These are phyloP conservation scores for Calonectria crousiana DNA, from an alignment of 2,329 filamentous ascomycete genomes.

Conservation along the genomic window DNA sequence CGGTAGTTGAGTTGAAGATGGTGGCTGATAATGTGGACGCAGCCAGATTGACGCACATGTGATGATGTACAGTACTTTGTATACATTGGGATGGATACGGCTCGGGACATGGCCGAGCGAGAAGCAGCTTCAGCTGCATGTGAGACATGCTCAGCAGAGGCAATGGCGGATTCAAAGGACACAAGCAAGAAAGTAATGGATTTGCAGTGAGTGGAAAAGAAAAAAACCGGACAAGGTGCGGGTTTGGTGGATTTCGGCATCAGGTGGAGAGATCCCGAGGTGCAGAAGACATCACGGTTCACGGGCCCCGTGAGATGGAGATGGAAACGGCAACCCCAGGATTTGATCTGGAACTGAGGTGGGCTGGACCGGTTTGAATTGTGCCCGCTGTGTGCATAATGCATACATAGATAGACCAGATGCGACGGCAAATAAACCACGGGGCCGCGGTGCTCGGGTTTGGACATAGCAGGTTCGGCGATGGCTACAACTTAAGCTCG, in stretches of 20 bases:
- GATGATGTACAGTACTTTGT: background rate
- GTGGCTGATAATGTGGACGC: slow-evolving; percentile 6
- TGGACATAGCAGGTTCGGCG: background rate
- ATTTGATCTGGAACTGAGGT: background rate
- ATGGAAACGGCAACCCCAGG: slow-evolving; percentile 6
- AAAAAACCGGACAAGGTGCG: background rate
- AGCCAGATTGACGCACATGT: slow-evolving; percentile 15
- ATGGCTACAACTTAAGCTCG: background rate
- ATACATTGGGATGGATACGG: background rate
- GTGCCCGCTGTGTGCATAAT: background rate
- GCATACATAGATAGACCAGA: background rate
- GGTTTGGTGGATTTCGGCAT: slow-evolving; percentile 1
- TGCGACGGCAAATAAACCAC: background rate
- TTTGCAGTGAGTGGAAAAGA: background rate
- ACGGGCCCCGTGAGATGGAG: background rate
- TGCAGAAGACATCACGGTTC: slow-evolving; percentile 10
- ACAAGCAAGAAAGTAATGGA: background rate
- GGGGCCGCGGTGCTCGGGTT: background rate
- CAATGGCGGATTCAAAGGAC: background rate
- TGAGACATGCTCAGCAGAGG: slow-evolving; percentile 23
- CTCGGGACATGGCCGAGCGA: slow-evolving; percentile 38
- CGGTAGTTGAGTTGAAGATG: background rate
- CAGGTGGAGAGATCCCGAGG: slow-evolving; percentile 4
- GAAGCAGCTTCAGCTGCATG: slow-evolving; percentile 19
- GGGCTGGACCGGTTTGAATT: background rate